Conservation (phyloP, 1,284 basidiomycete species). For the Apiotrichum porosum region DNA sequence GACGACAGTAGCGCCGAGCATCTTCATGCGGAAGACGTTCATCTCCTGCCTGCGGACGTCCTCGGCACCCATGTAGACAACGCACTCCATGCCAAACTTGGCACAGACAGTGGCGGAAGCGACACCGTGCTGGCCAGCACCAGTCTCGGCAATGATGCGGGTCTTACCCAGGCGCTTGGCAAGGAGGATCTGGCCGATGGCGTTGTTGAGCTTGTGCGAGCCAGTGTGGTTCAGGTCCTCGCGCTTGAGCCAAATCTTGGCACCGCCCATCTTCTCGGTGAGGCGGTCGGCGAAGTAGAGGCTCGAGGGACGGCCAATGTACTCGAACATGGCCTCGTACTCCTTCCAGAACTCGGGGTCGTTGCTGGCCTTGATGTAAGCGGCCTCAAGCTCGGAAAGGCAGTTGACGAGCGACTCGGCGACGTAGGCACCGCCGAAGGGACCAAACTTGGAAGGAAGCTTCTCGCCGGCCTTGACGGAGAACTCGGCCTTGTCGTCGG, state of each 20-base stretch:
- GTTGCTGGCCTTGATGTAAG: slow-evolving; percentile 75
- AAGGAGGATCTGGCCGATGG: slow-evolving; percentile 88
- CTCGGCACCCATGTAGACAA: slow-evolving; percentile 98
- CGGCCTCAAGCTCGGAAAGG: slow-evolving; percentile 82
- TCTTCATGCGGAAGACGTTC: slow-evolving; percentile 96
- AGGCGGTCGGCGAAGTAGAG: slow-evolving; percentile 71
- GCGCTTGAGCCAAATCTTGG: slow-evolving; percentile 91
- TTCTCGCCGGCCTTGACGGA: slow-evolving; percentile 47
- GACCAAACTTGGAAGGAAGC: slow-evolving; percentile 80
- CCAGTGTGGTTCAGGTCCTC: slow-evolving; percentile 78
- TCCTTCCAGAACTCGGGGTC: slow-evolving; percentile 94
- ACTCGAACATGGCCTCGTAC: slow-evolving; percentile 80
- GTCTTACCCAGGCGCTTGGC: slow-evolving; percentile 90
- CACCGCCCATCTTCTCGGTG: slow-evolving; percentile 73
- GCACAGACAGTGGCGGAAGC: slow-evolving; percentile 98
- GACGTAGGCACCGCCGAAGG: slow-evolving; percentile 96
- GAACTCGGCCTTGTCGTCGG: slow-evolving; percentile 27
- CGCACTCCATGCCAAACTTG: slow-evolving; percentile 89
- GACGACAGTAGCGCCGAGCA: slow-evolving; percentile 91
- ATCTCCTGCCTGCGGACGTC: slow-evolving; percentile 91
- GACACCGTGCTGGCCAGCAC: slow-evolving; percentile 97
- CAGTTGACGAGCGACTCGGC: slow-evolving; percentile 91
- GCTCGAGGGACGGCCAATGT: slow-evolving; percentile 73
- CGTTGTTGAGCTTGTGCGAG: slow-evolving; percentile 96
- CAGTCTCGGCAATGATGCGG: slow-evolving; percentile 97